A percentile compares a stretch with the other conserved stretches of the same genome.
These are phyloP conservation scores for Monosporascus sp. DNA, from an alignment of 2,329 filamentous ascomycete genomes.

Conservation along the genomic window DNA sequence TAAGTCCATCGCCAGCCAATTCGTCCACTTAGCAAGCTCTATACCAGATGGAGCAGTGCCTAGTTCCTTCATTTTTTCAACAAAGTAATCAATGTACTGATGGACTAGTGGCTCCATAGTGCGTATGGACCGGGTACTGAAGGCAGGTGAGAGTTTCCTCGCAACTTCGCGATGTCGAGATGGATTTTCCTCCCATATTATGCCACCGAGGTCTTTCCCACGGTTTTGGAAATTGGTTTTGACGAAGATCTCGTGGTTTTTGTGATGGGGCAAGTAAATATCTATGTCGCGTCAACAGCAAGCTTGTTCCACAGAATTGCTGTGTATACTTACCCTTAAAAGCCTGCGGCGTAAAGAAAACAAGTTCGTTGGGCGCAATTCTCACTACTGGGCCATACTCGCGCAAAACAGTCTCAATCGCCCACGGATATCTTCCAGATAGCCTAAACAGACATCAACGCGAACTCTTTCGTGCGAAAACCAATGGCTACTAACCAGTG, in stretches of 20 bases:
- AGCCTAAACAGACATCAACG: constrained; percentile 1
- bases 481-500: too few species aligned
- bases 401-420: not conserved
- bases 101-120: constrained; percentile 12
- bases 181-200: constrained; percentile 19
- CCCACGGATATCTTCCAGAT: constrained; percentile 3
- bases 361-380: constrained; percentile 5
- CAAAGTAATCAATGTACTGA: constrained; percentile 14
- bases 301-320: too few species aligned
- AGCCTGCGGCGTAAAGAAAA: constrained; percentile 2
- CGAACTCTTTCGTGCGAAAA: too few species aligned
- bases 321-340: not conserved
- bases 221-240: constrained; percentile 16
- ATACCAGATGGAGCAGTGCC: constrained; percentile 1
- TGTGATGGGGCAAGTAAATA: constrained; percentile 11
- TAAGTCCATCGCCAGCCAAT: constrained; percentile 15
- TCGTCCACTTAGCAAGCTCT: constrained; percentile 9
- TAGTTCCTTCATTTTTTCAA: constrained; percentile 10
- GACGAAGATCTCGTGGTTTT: constrained; percentile 11
- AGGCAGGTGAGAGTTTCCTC: constrained; percentile 15
- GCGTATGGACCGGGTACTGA: constrained; percentile 11
- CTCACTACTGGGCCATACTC: constrained; percentile 4
- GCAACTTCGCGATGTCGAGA: constrained; percentile 12
- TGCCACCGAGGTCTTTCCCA: constrained; percentile 11
- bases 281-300: constrained; percentile 1